These are phyloP conservation scores for Cryphonectria nitschkei DNA, from an alignment of 2,329 filamentous ascomycete species.

Conservation along the genomic window DNA sequence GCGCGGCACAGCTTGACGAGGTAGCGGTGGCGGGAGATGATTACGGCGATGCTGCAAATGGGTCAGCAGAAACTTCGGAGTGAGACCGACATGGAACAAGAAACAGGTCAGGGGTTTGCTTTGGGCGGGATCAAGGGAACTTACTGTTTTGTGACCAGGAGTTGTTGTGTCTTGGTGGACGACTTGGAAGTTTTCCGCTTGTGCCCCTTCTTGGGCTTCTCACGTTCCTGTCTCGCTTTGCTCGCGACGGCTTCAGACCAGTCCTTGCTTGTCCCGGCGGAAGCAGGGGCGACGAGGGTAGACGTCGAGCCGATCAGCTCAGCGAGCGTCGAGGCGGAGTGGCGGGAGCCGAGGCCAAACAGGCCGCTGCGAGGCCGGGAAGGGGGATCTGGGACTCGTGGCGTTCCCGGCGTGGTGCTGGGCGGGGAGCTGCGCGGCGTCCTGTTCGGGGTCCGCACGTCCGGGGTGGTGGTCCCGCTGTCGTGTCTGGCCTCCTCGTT, in stretches of 20 bases:
- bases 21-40: constrained; percentile 79
- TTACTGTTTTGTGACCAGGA: constrained; percentile 54
- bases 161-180: constrained; percentile 37
- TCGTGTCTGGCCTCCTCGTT: constrained; percentile 49
- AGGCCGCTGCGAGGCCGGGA: constrained; percentile 38
- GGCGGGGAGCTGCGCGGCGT: constrained; percentile 48
- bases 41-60: constrained; percentile 57
- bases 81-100: neutral
- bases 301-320: constrained; percentile 59
- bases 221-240: constrained; percentile 45
- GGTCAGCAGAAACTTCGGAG: neutral
- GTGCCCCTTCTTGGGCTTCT: constrained; percentile 30
- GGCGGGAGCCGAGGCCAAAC: constrained; percentile 47
- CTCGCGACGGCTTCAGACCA: constrained; percentile 49
- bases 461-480: constrained; percentile 48
- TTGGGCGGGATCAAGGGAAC: neutral
- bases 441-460: constrained; percentile 44
- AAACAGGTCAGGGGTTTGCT: too few species aligned
- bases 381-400: constrained; percentile 38
- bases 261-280: constrained; percentile 38
- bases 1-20: constrained; percentile 82
- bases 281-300: constrained; percentile 53
- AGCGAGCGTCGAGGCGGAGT: constrained; percentile 52
- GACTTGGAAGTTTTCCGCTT: constrained; percentile 30
- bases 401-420: constrained; percentile 41